phyloP scores from a whole-genome alignment of 2,329 filamentous ascomycete genomes.

The Graphilbum sp. region DNA sequence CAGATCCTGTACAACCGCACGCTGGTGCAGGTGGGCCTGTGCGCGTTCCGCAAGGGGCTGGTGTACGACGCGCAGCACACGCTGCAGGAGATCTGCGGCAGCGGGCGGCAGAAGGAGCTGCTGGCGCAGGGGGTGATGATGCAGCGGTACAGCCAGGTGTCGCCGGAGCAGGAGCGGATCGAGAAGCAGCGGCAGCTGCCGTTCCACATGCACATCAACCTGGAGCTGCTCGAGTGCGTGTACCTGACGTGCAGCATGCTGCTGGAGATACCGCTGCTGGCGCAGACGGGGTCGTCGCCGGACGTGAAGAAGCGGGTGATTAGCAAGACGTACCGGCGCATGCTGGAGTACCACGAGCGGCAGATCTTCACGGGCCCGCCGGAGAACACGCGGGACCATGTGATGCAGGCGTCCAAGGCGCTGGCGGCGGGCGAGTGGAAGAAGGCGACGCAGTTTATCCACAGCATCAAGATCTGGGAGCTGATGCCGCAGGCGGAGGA shows the following conservation, averaged over 20 bases:
- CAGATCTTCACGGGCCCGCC: constrained; percentile 98
- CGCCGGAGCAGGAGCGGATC: constrained; percentile 90
- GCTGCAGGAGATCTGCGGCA: constrained; percentile 94
- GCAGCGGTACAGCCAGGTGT: constrained; percentile 90
- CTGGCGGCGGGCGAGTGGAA: constrained; percentile 97
- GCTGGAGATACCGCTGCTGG: constrained; percentile 90
- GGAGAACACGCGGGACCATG: constrained; percentile 96
- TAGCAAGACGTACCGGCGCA: constrained; percentile 97
- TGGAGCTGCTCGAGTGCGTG: constrained; percentile 93
- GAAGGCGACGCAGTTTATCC: constrained; percentile 84
- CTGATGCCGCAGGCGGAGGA: constrained; percentile 83
- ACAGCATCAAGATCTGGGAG: constrained; percentile 99
- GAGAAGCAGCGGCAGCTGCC: constrained; percentile 95
- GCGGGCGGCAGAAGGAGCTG: constrained; percentile 92
- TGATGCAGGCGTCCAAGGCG: constrained; percentile 97
- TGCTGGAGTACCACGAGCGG: constrained; percentile 98
- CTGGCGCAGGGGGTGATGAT: constrained; percentile 97
- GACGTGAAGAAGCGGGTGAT: constrained; percentile 96
- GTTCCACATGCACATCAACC: constrained; percentile 99
- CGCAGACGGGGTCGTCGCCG: constrained; percentile 89
- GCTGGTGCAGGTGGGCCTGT: constrained; percentile 92
- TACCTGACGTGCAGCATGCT: constrained; percentile 99
- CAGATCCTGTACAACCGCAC: constrained; percentile 99
- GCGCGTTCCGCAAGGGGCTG: constrained; percentile 91
- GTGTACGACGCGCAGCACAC: constrained; percentile 97